phyloP scores from a whole-genome alignment of 2,329 filamentous ascomycete species.

The Xylariaceae sp. region DNA sequence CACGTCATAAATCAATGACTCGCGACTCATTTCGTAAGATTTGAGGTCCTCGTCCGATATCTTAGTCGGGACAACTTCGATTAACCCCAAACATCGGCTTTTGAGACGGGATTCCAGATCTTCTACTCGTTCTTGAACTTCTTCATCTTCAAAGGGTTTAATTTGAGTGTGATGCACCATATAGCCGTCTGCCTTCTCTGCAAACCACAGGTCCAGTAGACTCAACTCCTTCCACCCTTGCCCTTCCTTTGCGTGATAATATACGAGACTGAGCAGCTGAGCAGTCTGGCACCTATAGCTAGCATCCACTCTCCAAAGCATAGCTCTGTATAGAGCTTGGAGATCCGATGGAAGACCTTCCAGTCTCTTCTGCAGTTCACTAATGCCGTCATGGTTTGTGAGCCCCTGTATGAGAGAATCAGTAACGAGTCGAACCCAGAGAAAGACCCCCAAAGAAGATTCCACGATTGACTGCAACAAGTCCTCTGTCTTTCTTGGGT shows the following conservation, averaged over 20 bases:
- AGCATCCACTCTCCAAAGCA: constrained; percentile 19
- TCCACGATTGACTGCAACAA: constrained; percentile 24
- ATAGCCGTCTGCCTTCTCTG: constrained; percentile 21
- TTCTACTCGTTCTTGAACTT: constrained; percentile 15
- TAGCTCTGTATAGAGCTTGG: constrained; percentile 26
- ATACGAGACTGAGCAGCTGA: constrained; percentile 23
- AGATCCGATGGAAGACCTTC: constrained; percentile 29
- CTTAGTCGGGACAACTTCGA: constrained; percentile 14
- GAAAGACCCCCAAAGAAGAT: constrained; percentile 28
- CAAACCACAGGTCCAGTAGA: constrained; percentile 29
- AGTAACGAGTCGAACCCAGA: constrained; percentile 32
- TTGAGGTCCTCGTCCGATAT: too few relatives aligned
- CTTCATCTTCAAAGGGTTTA: constrained; percentile 15
- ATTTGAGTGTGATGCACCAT: constrained; percentile 12
- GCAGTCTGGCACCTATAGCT: constrained; percentile 21
- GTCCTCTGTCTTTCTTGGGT: background rate
- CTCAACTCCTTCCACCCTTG: constrained; percentile 1
- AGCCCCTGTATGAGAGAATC: constrained; percentile 28
- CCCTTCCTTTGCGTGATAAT: background rate
- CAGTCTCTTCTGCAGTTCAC: constrained; percentile 25
- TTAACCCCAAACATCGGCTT: constrained; percentile 28
- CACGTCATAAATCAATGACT: background rate
- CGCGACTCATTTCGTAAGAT: too few relatives aligned
- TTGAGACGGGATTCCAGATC: constrained; percentile 27
- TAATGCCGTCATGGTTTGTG: constrained; percentile 27